Evolutionary conservation across 345 rosid genomes (phyloP).

Genomic region (Anastatica hierochuntica): DNA sequence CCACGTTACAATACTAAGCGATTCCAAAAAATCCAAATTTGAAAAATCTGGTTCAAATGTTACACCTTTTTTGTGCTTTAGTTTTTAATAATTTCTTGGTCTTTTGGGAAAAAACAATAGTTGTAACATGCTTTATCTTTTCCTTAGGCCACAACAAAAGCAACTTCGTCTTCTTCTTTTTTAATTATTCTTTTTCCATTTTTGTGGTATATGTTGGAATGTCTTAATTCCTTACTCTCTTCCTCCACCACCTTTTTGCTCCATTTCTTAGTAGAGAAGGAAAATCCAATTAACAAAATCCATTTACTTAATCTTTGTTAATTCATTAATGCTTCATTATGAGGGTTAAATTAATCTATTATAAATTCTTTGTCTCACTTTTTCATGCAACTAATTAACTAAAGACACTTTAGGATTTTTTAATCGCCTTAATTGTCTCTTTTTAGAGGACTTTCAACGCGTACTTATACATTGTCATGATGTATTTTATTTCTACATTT

Average conservation of each 20-base stretch:
- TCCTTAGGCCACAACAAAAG: conserved; percentile 23
- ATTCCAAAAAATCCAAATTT: neutral
- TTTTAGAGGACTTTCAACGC: too few relatives aligned
- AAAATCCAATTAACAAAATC: conserved; percentile 15
- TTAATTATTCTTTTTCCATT: conserved; percentile 20
- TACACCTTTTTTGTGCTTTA: conserved; percentile 16
- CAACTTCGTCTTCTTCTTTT: conserved; percentile 3
- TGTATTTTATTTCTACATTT: too few relatives aligned
- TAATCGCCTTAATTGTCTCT: too few relatives aligned
- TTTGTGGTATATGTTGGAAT: conserved; percentile 20
- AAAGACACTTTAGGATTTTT: conserved; percentile 14
- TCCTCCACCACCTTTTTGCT: conserved; percentile 23
- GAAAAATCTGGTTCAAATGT: conserved; percentile 16
- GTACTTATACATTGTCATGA: too few relatives aligned
- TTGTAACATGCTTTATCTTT: conserved; percentile 25
- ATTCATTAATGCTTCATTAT: neutral
- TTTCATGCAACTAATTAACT: conserved; percentile 20
- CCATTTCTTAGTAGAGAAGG: conserved; percentile 42
- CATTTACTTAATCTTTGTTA: neutral
- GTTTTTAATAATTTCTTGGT: conserved; percentile 6
- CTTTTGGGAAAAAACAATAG: conserved; percentile 9
- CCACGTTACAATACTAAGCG: neutral
- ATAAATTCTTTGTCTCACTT: conserved; percentile 9
- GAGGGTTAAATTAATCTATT: neutral
- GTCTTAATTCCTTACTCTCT: conserved; percentile 27